phyloP scores from a whole-genome alignment of 2,329 filamentous ascomycete genomes.

The Trichoderma polysporum region DNA sequence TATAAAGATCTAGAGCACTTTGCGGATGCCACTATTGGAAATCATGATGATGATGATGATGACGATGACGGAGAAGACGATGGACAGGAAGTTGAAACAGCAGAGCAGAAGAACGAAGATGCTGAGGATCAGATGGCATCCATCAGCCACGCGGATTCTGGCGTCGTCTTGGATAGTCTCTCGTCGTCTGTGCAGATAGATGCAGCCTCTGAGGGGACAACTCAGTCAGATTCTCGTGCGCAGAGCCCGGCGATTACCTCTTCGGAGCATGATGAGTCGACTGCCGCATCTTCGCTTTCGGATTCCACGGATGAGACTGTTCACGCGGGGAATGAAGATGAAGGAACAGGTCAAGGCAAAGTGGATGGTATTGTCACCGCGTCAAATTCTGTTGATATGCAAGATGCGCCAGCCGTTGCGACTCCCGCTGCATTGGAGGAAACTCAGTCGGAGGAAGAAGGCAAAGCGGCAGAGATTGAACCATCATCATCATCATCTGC shows the following conservation, averaged over 20 bases:
- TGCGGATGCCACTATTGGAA: constrained; percentile 18
- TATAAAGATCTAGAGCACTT: constrained; percentile 19
- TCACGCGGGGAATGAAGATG: constrained; percentile 36
- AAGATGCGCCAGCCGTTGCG: background rate
- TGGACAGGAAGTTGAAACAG: constrained; percentile 15
- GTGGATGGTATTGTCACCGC: background rate
- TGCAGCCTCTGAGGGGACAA: constrained; percentile 47
- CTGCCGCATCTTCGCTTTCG: constrained; percentile 63
- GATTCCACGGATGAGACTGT: constrained; percentile 63
- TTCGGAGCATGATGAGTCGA: constrained; percentile 57
- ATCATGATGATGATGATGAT: constrained; percentile 5
- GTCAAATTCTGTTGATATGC: background rate
- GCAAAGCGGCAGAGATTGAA: background rate
- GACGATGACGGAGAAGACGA: constrained; percentile 1
- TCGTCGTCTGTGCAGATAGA: constrained; percentile 46
- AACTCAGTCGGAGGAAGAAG: background rate
- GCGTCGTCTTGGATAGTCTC: constrained; percentile 50
- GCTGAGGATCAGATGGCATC: constrained; percentile 32
- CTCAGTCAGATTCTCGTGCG: constrained; percentile 57
- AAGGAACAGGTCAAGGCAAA: constrained; percentile 22
- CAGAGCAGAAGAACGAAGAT: constrained; percentile 25
- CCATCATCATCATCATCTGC: background rate
- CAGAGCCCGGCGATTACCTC: constrained; percentile 53
- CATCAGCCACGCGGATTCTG: constrained; percentile 54
- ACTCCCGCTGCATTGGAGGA: background rate